Evolutionary conservation across 176 grass and related monocot genomes (phyloP).

Genomic region (Tuctoria greenei): DNA sequence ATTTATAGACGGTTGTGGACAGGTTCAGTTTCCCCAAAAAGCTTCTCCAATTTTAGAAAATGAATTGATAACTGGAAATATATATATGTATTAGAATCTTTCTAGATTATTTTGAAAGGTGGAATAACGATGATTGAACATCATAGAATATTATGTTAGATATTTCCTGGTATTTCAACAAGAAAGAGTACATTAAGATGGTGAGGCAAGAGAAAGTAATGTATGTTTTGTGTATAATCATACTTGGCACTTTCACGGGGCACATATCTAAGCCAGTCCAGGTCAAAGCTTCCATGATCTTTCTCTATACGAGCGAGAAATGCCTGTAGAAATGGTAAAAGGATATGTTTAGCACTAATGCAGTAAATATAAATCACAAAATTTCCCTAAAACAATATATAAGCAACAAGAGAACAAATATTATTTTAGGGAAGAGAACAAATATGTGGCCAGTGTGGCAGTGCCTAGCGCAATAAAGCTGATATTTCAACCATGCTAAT

Average conservation of each 20-base stretch:
- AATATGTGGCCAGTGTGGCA: conserved; percentile 4
- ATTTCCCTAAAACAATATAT: background rate
- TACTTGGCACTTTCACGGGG: conserved; percentile 51
- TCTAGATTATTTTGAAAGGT: background rate
- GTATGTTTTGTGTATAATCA: conserved; percentile 29
- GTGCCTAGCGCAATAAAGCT: background rate
- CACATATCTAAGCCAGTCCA: conserved; percentile 56
- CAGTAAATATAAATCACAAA: conserved; percentile 10
- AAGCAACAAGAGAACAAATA: background rate
- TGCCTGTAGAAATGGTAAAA: conserved; percentile 34
- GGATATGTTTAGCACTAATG: background rate
- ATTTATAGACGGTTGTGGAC: background rate
- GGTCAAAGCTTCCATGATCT: conserved; percentile 48
- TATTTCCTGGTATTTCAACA: conserved; percentile 28
- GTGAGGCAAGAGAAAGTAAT: background rate
- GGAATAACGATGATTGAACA: conserved; percentile 13
- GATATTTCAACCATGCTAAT: conserved; percentile 9
- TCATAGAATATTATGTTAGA: background rate
- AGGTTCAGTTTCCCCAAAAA: conserved; percentile 15
- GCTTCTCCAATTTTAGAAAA: background rate
- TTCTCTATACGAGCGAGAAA: conserved; percentile 46
- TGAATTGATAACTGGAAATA: no score
- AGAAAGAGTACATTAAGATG: conserved; percentile 10
- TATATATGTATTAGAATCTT: background rate
- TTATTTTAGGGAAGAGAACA: no score